Percentiles rank a stretch among this genome's conserved stretches.
Conservation (phyloP, 371 early-diverging fungal species). For the Actinomortierella ambigua region DNA sequence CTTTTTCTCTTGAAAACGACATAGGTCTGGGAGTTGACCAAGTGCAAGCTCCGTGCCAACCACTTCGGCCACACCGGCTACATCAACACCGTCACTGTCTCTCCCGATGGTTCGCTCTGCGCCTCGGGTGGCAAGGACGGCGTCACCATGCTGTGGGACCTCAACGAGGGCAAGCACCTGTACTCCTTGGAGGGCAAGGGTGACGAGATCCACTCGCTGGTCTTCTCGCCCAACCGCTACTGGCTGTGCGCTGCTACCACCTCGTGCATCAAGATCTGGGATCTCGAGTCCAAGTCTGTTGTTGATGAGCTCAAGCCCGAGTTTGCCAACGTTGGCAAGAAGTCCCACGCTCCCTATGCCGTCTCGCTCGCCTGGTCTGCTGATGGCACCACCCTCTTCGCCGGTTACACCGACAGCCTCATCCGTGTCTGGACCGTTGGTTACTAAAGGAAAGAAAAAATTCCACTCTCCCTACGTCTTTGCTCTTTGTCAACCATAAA, state of each 20-base stretch:
- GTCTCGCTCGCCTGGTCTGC: conserved; percentile 98
- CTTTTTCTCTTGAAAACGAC: background rate
- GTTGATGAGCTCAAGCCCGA: conserved; percentile 96
- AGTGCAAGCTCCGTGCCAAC: conserved; percentile 98
- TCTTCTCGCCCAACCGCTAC: conserved; percentile 99
- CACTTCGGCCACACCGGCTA: conserved; percentile 98
- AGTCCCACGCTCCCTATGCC: conserved; percentile 77
- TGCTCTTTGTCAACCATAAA: no score
- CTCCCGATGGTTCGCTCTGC: conserved; percentile 99
- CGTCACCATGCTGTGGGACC: conserved; percentile 98
- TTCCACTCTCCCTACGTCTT: no score
- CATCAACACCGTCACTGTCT: conserved; percentile 97
- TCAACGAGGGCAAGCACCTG: conserved; percentile 99
- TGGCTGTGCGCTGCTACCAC: conserved; percentile 99
- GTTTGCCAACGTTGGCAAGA: conserved; percentile 78
- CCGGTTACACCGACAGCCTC: conserved; percentile 97
- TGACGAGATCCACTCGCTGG: conserved; percentile 93
- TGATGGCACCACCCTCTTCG: conserved; percentile 97
- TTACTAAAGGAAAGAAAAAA: conserved; percentile 20
- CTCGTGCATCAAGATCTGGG: conserved; percentile 98
- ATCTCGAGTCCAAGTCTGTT: conserved; percentile 96
- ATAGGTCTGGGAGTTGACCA: conserved; percentile 98
- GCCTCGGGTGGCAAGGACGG: conserved; percentile 99
- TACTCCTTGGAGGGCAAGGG: conserved; percentile 96
- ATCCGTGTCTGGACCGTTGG: conserved; percentile 89